Percentiles rank a stretch among this genome's conserved stretches.
Evolutionary conservation across 164 flowering plant genomes (phyloP).

Genomic region (Umbellularia californica): DNA sequence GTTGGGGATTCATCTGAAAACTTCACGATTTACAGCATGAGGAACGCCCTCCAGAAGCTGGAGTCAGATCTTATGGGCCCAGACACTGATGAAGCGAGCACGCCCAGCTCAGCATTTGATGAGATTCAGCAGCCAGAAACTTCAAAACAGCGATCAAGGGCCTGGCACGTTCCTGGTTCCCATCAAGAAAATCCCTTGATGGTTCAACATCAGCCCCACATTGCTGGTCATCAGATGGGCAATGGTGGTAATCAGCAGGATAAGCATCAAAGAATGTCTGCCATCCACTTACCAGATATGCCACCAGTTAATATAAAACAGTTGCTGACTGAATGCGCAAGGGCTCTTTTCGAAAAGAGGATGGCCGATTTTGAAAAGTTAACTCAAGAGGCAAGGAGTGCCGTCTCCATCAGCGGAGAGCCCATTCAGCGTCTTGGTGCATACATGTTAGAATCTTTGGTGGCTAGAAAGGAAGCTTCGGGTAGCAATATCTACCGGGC

Average conservation of each 20-base stretch:
- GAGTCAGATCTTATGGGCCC: constrained; percentile 70
- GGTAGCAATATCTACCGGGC: constrained; percentile 30
- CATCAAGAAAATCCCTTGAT: constrained; percentile 11
- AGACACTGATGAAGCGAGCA: constrained; percentile 40
- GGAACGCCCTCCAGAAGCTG: constrained; percentile 44
- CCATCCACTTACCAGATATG: constrained; percentile 6
- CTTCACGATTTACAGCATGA: constrained; percentile 31
- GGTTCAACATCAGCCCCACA: constrained; percentile 26
- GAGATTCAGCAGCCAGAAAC: constrained; percentile 25
- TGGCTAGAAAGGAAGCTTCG: constrained; percentile 30
- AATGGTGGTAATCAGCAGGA: constrained; percentile 26
- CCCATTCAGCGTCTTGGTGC: constrained; percentile 38
- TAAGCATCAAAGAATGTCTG: constrained; percentile 39
- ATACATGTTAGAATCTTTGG: constrained; percentile 40
- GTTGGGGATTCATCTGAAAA: constrained; percentile 17
- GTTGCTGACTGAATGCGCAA: constrained; percentile 23
- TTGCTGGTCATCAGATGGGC: constrained; percentile 21
- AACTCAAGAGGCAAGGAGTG: constrained; percentile 5
- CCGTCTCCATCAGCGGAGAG: constrained; percentile 27
- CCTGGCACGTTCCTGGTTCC: constrained; percentile 21
- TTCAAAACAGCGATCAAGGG: constrained; percentile 29
- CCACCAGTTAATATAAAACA: constrained; percentile 16
- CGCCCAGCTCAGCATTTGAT: constrained; percentile 24
- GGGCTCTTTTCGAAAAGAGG: constrained; percentile 18
- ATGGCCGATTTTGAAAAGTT: constrained; percentile 8